A percentile compares a stretch with the other conserved stretches of the same genome.
Conservation (phyloP, 345 rosid genomes). For the Rhizophora apiculata region DNA sequence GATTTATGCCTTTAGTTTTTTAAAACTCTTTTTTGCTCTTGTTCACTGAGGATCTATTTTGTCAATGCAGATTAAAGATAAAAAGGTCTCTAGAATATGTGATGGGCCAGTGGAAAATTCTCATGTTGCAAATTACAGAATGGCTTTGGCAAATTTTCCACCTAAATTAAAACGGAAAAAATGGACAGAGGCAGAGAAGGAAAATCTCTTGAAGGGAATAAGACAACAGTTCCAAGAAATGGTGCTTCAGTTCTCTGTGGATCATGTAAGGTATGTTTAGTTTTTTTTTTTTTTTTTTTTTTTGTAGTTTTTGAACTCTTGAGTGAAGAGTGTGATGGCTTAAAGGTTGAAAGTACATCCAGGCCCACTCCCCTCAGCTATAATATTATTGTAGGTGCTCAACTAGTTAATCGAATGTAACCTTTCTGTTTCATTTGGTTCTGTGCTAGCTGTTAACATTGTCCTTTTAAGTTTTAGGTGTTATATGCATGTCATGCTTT, state of each 20-base stretch:
- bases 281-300: background rate
- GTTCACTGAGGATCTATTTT: constrained; percentile 12
- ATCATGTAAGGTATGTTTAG: constrained; percentile 48
- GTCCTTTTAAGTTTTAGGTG: too few species aligned
- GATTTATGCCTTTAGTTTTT: background rate
- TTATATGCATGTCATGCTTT: too few species aligned
- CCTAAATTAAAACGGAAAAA: constrained; percentile 47
- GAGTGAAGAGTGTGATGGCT: too few species aligned
- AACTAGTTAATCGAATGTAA: too few species aligned
- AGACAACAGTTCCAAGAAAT: constrained; percentile 73
- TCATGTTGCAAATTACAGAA: constrained; percentile 56
- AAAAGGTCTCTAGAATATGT: constrained; percentile 37
- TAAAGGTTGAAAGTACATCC: too few species aligned
- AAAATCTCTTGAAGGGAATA: constrained; percentile 70
- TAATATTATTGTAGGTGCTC: too few species aligned
- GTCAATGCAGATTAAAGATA: constrained; percentile 54
- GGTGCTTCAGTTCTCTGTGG: constrained; percentile 53
- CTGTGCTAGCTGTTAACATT: too few species aligned
- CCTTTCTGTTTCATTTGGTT: too few species aligned
- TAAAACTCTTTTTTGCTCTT: background rate
- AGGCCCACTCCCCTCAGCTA: too few species aligned
- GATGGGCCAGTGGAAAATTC: constrained; percentile 74
- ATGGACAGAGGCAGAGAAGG: constrained; percentile 67
- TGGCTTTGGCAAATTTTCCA: constrained; percentile 54
- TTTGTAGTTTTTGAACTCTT: background rate